Percentiles rank a stretch among this genome's conserved stretches.
These are phyloP conservation scores for sunflower (Helianthus annuus) DNA, from an alignment of 129 eudicot species.

Conservation along the genomic window HanXRQr2.0-SUNRISE NC_035449.2:67771033-67771532, in stretches of 20 bases:
- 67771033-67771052: background rate
- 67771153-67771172: conserved; percentile 2
- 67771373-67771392: background rate
- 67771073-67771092: background rate
- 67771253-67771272: background rate
- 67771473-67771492: background rate
- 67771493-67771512: background rate
- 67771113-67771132: conserved; percentile 9
- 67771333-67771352: background rate
- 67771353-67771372: background rate
- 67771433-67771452: background rate
- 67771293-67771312: background rate
- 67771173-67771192: background rate
- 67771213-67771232: background rate
- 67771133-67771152: conserved; percentile 8
- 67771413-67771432: background rate
- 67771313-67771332: background rate
- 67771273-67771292: background rate
- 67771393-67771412: background rate
- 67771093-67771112: background rate
- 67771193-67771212: background rate
- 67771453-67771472: background rate
- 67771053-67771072: background rate
- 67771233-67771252: background rate
- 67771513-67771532: too few species aligned